These are phyloP conservation scores for Punica granatum DNA, from an alignment of 345 rosid species.

Conservation along the genomic window DNA sequence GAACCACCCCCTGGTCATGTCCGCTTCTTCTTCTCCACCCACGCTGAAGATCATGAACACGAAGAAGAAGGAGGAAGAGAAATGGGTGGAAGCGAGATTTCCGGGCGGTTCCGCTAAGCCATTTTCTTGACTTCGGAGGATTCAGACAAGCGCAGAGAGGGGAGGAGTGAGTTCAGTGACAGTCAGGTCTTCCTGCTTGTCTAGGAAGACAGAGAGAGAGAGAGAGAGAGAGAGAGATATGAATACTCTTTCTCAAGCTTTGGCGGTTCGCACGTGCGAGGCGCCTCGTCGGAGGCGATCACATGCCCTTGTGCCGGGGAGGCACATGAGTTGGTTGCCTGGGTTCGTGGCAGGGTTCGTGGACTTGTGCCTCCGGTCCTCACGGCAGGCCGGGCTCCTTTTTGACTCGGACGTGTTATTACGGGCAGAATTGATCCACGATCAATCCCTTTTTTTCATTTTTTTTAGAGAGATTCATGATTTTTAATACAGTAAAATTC, in stretches of 20 bases:
- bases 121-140: background rate
- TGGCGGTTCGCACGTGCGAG: background rate
- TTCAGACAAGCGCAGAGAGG: background rate
- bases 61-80: background rate
- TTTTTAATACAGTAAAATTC: too few species aligned
- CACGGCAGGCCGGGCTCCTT: background rate
- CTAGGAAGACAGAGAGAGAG: background rate
- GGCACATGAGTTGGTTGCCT: slow-evolving; percentile 9
- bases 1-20: background rate
- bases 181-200: background rate
- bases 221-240: too few species aligned
- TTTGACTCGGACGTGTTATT: background rate
- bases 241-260: background rate
- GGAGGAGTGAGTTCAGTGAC: background rate
- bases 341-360: background rate
- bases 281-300: background rate
- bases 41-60: background rate
- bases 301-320: slow-evolving; percentile 1
- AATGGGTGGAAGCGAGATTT: background rate
- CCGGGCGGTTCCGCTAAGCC: background rate
- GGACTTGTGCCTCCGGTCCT: background rate
- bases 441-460: too few species aligned
- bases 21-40: background rate
- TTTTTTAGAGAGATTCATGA: too few species aligned
- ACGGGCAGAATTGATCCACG: too few species aligned